A percentile compares a stretch with the other conserved stretches of the same genome.
Evolutionary conservation across 73 alveolate genomes (phyloP).

Genomic region (Paramecium tetraurelia): DNA sequence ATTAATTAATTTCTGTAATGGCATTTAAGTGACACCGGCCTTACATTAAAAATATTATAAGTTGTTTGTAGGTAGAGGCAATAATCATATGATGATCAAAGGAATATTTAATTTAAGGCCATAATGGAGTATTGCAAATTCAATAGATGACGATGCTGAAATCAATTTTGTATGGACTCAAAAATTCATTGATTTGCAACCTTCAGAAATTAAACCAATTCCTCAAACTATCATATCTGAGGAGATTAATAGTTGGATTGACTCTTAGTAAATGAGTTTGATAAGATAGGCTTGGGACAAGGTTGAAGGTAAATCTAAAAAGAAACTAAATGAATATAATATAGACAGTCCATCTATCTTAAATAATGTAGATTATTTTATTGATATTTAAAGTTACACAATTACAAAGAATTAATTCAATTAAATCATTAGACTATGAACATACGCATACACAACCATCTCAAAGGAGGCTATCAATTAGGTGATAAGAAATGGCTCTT

Average conservation of each 20-base stretch:
- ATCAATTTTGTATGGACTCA: conserved; percentile 43
- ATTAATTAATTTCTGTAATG: conserved; percentile 16
- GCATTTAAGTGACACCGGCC: background rate
- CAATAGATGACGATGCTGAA: conserved; percentile 36
- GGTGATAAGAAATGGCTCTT: conserved; percentile 80
- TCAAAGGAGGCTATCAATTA: conserved; percentile 72
- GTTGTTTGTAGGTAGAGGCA: conserved; percentile 44
- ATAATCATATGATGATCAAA: conserved; percentile 45
- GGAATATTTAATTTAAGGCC: conserved; percentile 45
- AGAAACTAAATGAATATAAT: background rate
- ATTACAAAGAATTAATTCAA: background rate
- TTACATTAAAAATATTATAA: conserved; percentile 28
- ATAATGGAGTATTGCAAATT: conserved; percentile 9
- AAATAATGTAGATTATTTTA: conserved; percentile 9
- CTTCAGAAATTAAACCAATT: background rate
- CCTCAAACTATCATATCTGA: background rate
- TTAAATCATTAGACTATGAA: background rate
- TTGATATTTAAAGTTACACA: background rate
- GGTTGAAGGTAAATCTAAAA: conserved; percentile 22
- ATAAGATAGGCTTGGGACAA: conserved; percentile 39
- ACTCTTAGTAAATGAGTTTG: background rate
- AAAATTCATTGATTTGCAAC: background rate
- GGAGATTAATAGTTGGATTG: background rate
- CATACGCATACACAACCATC: conserved; percentile 64
- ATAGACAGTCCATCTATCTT: background rate